These are phyloP conservation scores for Ailanthus altissimus DNA, from an alignment of 345 rosid species.

Conservation along the genomic window DNA sequence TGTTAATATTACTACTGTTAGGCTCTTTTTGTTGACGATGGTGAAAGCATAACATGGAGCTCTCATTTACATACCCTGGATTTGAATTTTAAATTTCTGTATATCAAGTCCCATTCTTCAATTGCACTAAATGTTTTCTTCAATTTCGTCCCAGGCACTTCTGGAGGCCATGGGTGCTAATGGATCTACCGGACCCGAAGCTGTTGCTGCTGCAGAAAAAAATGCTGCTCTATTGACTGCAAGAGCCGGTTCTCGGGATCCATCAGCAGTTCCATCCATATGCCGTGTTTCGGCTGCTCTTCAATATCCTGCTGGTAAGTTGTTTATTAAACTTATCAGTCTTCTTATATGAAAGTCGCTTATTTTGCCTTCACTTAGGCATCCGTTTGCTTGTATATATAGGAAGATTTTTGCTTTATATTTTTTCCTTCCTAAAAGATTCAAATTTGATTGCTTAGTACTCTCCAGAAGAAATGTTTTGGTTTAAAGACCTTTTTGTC, in stretches of 20 bases:
- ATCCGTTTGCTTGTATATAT: not conserved
- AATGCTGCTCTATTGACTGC: constrained; percentile 92
- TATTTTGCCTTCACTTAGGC: not conserved
- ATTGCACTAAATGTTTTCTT: constrained; percentile 16
- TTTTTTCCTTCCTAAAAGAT: not conserved
- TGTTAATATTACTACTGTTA: not conserved
- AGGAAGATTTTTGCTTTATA: not conserved
- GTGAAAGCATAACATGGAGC: not conserved
- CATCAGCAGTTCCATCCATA: constrained; percentile 97
- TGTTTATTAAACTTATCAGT: not conserved
- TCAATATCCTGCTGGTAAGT: constrained; percentile 89
- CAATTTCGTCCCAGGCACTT: constrained; percentile 68
- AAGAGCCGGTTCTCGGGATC: constrained; percentile 98
- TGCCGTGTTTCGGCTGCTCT: constrained; percentile 95
- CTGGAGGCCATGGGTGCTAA: constrained; percentile 83
- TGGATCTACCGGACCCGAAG: constrained; percentile 92
- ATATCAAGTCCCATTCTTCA: constrained; percentile 14
- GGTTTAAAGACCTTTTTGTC: not conserved
- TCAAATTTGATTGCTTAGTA: not conserved
- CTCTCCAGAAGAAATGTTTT: not conserved
- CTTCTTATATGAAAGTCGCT: not conserved
- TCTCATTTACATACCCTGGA: constrained; percentile 1
- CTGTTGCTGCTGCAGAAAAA: constrained; percentile 85
- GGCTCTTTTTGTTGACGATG: not conserved
- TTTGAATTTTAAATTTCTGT: not conserved